A percentile compares a stretch with the other conserved stretches of the same genome.
These are phyloP conservation scores for Castanopsis chinensis DNA, from an alignment of 306 rosid species.

Conservation along the genomic window DNA sequence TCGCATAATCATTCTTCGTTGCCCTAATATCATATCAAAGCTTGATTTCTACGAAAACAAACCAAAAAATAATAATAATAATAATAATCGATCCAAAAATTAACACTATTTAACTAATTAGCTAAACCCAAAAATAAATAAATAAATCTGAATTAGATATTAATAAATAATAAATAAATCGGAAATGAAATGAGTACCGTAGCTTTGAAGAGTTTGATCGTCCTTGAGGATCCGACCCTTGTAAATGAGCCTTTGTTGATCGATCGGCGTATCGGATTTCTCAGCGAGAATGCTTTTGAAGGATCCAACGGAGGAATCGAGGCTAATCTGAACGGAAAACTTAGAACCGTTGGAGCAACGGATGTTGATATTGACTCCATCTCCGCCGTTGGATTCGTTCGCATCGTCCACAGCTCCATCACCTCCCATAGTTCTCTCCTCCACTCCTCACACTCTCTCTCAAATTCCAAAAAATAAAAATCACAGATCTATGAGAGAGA, in stretches of 20 bases:
- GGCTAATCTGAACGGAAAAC: constrained; percentile 50
- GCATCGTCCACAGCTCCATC: constrained; percentile 41
- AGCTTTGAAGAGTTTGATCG: constrained; percentile 71
- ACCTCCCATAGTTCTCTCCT: constrained; percentile 55
- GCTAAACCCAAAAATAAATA: too few relatives aligned
- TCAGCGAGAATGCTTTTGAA: constrained; percentile 56
- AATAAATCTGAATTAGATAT: not conserved
- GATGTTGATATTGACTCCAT: constrained; percentile 53
- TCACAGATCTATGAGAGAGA: constrained; percentile 6
- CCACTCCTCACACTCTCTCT: not conserved
- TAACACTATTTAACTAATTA: too few relatives aligned
- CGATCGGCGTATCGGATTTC: constrained; percentile 52
- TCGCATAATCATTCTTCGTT: too few relatives aligned
- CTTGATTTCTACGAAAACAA: too few relatives aligned
- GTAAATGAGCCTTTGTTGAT: constrained; percentile 84
- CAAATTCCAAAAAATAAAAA: not conserved
- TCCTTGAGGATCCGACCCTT: constrained; percentile 87
- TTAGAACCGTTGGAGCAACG: constrained; percentile 77
- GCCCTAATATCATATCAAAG: too few relatives aligned
- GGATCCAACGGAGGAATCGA: constrained; percentile 51
- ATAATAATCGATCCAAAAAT: too few relatives aligned
- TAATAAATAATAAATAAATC: not conserved
- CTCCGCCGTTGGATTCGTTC: constrained; percentile 28
- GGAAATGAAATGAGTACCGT: constrained; percentile 36
- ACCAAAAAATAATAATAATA: too few relatives aligned